Evolutionary conservation across 2,329 filamentous ascomycete species (phyloP).

Genomic region (Emergomyces pasteurianus): DNA sequence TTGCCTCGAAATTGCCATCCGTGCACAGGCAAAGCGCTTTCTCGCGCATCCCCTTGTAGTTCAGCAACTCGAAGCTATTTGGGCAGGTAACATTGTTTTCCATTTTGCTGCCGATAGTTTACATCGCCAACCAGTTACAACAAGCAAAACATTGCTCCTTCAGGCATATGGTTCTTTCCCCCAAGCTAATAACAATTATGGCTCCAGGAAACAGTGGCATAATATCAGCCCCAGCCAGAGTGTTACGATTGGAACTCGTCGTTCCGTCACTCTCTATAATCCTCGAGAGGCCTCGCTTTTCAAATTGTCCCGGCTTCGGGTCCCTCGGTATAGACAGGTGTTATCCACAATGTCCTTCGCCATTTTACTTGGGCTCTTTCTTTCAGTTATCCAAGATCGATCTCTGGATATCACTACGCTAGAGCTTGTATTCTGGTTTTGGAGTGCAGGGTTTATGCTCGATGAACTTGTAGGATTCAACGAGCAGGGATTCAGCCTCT

Average conservation of each 20-base stretch:
- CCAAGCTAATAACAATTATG: not conserved
- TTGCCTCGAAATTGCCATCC: conserved; percentile 83
- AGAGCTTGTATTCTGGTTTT: conserved; percentile 92
- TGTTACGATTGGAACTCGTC: conserved; percentile 30
- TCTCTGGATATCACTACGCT: conserved; percentile 71
- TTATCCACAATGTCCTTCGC: conserved; percentile 80
- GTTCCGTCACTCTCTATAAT: conserved; percentile 79
- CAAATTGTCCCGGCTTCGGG: conserved; percentile 79
- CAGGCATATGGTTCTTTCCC: conserved; percentile 17
- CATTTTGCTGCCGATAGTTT: conserved; percentile 78
- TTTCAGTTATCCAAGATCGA: conserved; percentile 65
- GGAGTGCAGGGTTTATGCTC: conserved; percentile 93
- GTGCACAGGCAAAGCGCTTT: conserved; percentile 84
- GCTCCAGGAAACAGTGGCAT: not conserved
- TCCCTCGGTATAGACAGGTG: conserved; percentile 83
- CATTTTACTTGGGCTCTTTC: conserved; percentile 70
- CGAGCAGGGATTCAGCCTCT: conserved; percentile 89
- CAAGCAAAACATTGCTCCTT: conserved; percentile 14
- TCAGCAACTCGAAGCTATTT: conserved; percentile 91
- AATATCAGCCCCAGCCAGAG: conserved; percentile 9
- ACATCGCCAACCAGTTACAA: conserved; percentile 48
- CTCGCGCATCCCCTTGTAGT: conserved; percentile 84
- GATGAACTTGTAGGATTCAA: conserved; percentile 94
- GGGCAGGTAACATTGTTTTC: conserved; percentile 91
- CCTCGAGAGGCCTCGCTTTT: conserved; percentile 80